A percentile compares a stretch with the other conserved stretches of the same genome.
phyloP scores from a whole-genome alignment of 768 basidiomycete species.

The Mycena maculata region DNA sequence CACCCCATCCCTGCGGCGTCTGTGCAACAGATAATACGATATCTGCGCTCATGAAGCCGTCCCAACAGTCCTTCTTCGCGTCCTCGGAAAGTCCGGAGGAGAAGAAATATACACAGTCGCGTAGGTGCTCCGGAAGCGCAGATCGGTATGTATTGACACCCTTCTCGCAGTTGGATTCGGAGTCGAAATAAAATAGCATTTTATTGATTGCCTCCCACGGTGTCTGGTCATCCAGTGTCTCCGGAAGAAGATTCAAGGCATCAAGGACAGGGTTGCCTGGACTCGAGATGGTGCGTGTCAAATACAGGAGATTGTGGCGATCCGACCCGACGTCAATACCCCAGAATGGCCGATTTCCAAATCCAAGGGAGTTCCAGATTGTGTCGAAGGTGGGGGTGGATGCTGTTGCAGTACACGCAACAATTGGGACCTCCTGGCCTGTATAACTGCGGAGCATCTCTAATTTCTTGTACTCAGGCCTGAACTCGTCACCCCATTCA shows the following conservation, averaged over 20 bases:
- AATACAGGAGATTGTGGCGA: constrained; percentile 40
- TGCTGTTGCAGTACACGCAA: constrained; percentile 43
- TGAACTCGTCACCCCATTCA: constrained; percentile 47
- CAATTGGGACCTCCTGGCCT: constrained; percentile 42
- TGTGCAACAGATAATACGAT: constrained; percentile 42
- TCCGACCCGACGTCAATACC: constrained; percentile 43
- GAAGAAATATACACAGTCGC: constrained; percentile 34
- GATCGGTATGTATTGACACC: constrained; percentile 29
- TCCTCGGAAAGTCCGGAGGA: constrained; percentile 33
- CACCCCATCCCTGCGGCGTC: constrained; percentile 50
- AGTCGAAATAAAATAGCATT: constrained; percentile 33
- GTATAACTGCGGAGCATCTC: constrained; percentile 37
- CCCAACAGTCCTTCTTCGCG: constrained; percentile 37
- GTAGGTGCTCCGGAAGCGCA: constrained; percentile 33
- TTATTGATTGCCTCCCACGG: constrained; percentile 26
- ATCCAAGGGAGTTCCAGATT: constrained; percentile 41
- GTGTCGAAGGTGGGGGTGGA: constrained; percentile 39
- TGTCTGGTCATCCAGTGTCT: constrained; percentile 17
- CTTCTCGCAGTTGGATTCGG: constrained; percentile 17
- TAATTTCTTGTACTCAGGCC: constrained; percentile 39
- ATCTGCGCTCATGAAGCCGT: constrained; percentile 22
- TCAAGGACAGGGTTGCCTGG: constrained; percentile 32
- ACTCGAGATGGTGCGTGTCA: constrained; percentile 28
- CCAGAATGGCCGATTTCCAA: constrained; percentile 46
- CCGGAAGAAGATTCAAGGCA: constrained; percentile 31